Percentiles rank a stretch among this genome's conserved stretches.
Evolutionary conservation across 2,329 filamentous ascomycete species (phyloP).

Genomic region (Trichophyton benhamiae): DNA sequence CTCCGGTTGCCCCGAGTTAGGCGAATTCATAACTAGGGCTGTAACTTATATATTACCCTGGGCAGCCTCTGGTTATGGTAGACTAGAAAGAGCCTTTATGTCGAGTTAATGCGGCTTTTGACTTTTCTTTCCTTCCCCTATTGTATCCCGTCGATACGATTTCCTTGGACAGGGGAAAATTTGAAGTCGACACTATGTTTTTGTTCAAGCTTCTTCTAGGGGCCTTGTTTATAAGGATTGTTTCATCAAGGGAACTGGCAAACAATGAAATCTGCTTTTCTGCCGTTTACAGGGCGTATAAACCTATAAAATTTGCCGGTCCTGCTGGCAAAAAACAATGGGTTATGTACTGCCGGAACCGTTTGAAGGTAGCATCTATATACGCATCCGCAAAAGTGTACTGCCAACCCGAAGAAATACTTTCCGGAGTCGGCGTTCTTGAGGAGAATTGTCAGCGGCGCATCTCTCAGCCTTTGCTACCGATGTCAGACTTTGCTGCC

Average conservation of each 20-base stretch:
- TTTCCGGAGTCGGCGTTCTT: constrained; percentile 3
- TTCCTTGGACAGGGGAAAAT: background rate
- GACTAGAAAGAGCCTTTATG: too few relatives aligned
- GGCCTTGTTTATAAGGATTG: background rate
- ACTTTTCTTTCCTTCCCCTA: too few relatives aligned
- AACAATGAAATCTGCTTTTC: background rate
- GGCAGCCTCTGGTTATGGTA: background rate
- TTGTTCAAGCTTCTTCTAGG: background rate
- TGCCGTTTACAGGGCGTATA: background rate
- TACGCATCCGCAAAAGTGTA: constrained; percentile 7
- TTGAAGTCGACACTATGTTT: background rate
- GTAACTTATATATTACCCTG: background rate
- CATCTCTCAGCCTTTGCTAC: constrained; percentile 1
- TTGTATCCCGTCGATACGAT: background rate
- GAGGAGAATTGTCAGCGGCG: constrained; percentile 4
- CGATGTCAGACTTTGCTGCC: constrained; percentile 6
- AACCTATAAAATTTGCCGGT: background rate
- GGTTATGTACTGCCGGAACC: background rate
- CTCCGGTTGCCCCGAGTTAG: background rate
- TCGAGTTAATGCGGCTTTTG: too few relatives aligned
- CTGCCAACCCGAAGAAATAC: constrained; percentile 5
- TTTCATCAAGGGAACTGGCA: background rate
- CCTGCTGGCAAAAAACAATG: background rate
- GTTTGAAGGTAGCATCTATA: constrained; percentile 1
- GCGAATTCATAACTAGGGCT: background rate